Evolutionary conservation across 1,284 basidiomycete genomes (phyloP).

Genomic region (Cutaneotrichosporon sp.): DNA sequence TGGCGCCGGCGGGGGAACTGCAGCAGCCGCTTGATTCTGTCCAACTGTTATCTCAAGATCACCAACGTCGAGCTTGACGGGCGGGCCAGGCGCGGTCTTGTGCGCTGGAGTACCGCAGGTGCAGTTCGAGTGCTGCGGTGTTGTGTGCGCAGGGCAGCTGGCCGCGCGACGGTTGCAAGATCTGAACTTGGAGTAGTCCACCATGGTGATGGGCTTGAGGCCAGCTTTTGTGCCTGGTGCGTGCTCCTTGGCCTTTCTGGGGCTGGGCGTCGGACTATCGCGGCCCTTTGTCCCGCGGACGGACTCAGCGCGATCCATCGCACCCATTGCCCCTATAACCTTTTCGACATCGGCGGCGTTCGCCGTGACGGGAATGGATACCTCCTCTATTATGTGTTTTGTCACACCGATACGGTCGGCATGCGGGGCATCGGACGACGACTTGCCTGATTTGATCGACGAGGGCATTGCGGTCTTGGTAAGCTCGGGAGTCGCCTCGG

Average conservation of each 20-base stretch:
- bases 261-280: too few relatives aligned
- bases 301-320: background rate
- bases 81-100: background rate
- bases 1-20: background rate
- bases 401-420: background rate
- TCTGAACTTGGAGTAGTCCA: background rate
- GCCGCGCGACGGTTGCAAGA: too few relatives aligned
- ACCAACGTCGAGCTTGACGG: conserved; percentile 1
- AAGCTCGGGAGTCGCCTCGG: too few relatives aligned
- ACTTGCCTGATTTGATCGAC: background rate
- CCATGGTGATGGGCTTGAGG: background rate
- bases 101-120: background rate
- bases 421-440: background rate
- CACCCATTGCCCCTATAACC: background rate
- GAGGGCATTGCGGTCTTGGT: background rate
- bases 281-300: background rate
- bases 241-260: background rate
- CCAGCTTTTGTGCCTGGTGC: background rate
- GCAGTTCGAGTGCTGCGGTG: too few relatives aligned
- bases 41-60: conserved; percentile 1
- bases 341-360: background rate
- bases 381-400: background rate
- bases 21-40: background rate
- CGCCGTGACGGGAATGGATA: background rate
- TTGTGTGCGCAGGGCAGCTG: too few relatives aligned